Conservation (phyloP, 2,329 filamentous ascomycete species). For the Onygena corvina region DNA sequence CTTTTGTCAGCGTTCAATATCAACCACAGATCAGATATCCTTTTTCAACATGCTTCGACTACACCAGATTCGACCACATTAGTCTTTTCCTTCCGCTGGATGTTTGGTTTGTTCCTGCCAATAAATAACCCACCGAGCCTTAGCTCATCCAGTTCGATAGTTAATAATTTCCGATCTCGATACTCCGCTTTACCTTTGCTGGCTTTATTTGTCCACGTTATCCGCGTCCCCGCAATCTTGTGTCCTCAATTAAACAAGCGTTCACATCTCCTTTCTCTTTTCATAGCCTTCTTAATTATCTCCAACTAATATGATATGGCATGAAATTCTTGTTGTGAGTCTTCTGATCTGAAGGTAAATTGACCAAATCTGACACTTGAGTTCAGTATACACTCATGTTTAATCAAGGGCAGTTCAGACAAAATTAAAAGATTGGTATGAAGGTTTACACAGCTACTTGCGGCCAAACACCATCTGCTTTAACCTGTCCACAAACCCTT, state of each 20-base stretch:
- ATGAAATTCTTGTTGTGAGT: not conserved
- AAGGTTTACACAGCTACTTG: constrained; percentile 20
- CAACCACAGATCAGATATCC: not conserved
- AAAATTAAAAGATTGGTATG: too few species aligned
- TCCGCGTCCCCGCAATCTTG: not conserved
- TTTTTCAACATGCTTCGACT: not conserved
- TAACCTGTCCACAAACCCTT: constrained; percentile 39
- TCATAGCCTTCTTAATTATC: not conserved
- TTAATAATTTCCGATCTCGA: not conserved
- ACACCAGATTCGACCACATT: too few species aligned
- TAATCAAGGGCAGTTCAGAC: too few species aligned
- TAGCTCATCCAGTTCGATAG: too few species aligned
- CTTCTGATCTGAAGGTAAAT: not conserved
- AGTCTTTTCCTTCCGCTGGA: too few species aligned
- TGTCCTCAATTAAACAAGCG: not conserved
- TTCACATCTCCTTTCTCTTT: not conserved
- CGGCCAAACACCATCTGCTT: constrained; percentile 34
- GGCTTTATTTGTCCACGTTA: not conserved
- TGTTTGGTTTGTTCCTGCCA: too few species aligned
- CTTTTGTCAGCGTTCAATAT: not conserved
- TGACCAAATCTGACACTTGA: not conserved
- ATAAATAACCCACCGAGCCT: too few species aligned
- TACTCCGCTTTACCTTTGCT: not conserved
- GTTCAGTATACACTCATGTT: not conserved
- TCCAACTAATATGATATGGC: not conserved